phyloP scores from a whole-genome alignment of 1,139 yeast species.

The Saccharomyces hybrid region DNA sequence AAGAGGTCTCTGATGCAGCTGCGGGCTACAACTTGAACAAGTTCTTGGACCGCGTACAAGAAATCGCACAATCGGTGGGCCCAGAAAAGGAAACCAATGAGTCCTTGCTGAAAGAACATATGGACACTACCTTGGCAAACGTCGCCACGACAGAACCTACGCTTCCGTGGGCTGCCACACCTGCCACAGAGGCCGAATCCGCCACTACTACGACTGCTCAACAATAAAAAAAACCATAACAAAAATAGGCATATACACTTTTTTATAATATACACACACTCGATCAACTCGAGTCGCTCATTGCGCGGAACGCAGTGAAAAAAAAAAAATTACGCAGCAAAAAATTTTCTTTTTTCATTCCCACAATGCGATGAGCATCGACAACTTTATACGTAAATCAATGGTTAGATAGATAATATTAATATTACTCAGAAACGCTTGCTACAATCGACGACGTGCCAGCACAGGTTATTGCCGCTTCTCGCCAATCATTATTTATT shows the following conservation, averaged over 20 bases:
- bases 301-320: not conserved
- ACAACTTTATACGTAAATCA: not conserved
- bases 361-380: not conserved
- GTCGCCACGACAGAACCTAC: constrained; percentile 30
- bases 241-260: not conserved
- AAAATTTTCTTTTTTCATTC: not conserved
- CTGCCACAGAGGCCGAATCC: constrained; percentile 1
- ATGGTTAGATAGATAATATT: not conserved
- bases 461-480: not conserved
- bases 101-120: constrained; percentile 22
- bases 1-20: constrained; percentile 85
- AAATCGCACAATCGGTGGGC: constrained; percentile 37
- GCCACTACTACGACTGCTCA: not conserved
- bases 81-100: constrained; percentile 29
- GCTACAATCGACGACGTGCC: not conserved
- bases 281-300: not conserved
- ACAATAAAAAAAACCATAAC: not conserved
- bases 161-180: constrained; percentile 22
- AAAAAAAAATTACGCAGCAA: not conserved
- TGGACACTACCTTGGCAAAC: constrained; percentile 22
- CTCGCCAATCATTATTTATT: not conserved
- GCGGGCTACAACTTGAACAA: constrained; percentile 67
- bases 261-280: not conserved
- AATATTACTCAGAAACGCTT: not conserved
- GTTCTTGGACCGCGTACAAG: constrained; percentile 56